Evolutionary conservation across 2,329 filamentous ascomycete genomes (phyloP).

Genomic region (Colletotrichum gigasporum): DNA sequence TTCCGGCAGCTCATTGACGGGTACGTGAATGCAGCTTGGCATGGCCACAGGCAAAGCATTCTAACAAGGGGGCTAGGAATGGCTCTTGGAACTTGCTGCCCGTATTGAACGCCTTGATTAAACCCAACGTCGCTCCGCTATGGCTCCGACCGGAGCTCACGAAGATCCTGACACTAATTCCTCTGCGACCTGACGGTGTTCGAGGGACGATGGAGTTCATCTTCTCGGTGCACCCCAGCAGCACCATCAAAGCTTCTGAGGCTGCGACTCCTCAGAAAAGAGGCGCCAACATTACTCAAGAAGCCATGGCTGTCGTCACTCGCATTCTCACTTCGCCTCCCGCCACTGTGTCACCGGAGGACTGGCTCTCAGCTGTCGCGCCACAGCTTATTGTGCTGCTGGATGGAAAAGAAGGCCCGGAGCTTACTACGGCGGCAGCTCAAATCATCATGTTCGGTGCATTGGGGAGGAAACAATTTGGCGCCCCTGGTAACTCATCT

Average conservation of each 20-base stretch:
- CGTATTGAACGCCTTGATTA: slow-evolving; percentile 70
- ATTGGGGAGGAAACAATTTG: slow-evolving; percentile 69
- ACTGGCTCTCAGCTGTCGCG: slow-evolving; percentile 69
- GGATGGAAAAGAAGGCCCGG: slow-evolving; percentile 66
- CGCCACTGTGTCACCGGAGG: slow-evolving; percentile 57
- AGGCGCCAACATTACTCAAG: slow-evolving; percentile 73
- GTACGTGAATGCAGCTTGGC: slow-evolving; percentile 42
- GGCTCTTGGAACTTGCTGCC: slow-evolving; percentile 66
- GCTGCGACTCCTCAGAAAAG: slow-evolving; percentile 58
- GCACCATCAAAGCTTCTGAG: slow-evolving; percentile 50
- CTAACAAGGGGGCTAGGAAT: slow-evolving; percentile 24
- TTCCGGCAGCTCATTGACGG: slow-evolving; percentile 59
- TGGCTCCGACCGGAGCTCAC: slow-evolving; percentile 70
- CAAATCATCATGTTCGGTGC: slow-evolving; percentile 75
- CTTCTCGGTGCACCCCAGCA: slow-evolving; percentile 72
- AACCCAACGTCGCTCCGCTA: slow-evolving; percentile 65
- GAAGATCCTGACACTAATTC: slow-evolving; percentile 66
- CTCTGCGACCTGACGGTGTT: slow-evolving; percentile 70
- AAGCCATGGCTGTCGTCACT: slow-evolving; percentile 72
- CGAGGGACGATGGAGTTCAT: slow-evolving; percentile 76
- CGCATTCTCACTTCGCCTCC: slow-evolving; percentile 70
- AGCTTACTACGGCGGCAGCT: slow-evolving; percentile 66
- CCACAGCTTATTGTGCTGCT: slow-evolving; percentile 70
- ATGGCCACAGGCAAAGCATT: slow-evolving; percentile 34
- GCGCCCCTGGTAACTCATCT: slow-evolving; percentile 64